These are phyloP conservation scores for Beauveria varroae DNA, from an alignment of 2,329 filamentous ascomycete species.

Conservation along the genomic window DNA sequence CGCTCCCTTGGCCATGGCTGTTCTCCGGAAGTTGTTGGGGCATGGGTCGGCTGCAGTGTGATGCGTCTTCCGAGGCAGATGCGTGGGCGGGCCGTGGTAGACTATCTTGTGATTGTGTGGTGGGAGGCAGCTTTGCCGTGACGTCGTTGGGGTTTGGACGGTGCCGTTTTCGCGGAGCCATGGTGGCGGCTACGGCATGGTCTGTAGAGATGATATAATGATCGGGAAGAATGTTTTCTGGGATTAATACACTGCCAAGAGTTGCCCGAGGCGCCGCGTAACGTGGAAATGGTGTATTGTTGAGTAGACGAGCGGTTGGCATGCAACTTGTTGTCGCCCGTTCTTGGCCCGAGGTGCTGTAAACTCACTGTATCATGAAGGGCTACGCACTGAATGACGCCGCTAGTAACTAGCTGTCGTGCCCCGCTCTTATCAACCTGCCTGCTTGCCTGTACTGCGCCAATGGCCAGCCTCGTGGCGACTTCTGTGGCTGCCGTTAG, in stretches of 20 bases:
- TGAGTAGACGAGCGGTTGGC: not conserved
- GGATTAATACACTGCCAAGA: not conserved
- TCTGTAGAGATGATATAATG: not conserved
- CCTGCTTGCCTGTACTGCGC: not conserved
- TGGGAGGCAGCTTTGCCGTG: slow-evolving; percentile 12
- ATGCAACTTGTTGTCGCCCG: slow-evolving; percentile 1
- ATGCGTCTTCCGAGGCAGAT: slow-evolving; percentile 14
- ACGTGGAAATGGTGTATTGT: not conserved
- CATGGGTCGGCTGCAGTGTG: slow-evolving; percentile 6
- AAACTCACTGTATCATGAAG: not conserved
- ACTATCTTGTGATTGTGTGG: slow-evolving; percentile 14
- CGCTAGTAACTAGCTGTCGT: not conserved
- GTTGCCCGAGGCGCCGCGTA: not conserved
- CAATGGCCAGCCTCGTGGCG: not conserved
- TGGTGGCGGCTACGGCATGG: slow-evolving; percentile 12
- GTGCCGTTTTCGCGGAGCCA: slow-evolving; percentile 28
- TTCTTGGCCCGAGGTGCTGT: not conserved
- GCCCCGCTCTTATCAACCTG: not conserved
- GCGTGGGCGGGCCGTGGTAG: slow-evolving; percentile 6
- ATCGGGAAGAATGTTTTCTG: not conserved
- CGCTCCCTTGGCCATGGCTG: not conserved
- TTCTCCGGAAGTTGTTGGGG: slow-evolving; percentile 1
- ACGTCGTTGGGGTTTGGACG: slow-evolving; percentile 22
- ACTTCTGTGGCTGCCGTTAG: not conserved
- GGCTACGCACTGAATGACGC: not conserved